Base-by-base conservation (phyloP, 202 grass and related monocot genomes). In the Setaria viridis region DNA sequence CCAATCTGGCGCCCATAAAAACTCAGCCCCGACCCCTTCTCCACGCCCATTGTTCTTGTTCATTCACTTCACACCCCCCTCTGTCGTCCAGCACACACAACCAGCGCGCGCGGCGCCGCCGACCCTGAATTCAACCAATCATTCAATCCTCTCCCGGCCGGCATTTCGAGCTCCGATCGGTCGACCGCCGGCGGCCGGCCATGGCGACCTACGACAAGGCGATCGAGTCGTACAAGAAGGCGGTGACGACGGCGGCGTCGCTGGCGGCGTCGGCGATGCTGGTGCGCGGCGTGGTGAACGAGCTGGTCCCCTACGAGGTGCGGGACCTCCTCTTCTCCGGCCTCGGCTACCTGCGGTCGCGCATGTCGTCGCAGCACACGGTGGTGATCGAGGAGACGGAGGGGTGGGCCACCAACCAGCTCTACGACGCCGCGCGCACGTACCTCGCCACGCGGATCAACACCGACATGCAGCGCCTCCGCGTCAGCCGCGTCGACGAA, bases 391-490 rank as follows among this genome's bases (percentile, higher is more conserved):
- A 95, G 68, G 89, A 93, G 83, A 89, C 77, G 0, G 95, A 98
- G 63, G 91, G 91, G 2, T 93, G 86, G 78, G 55, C 87, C 0
- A 86, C 48, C 74, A 98, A 98, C 88, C 91, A 95, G 78, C 80
- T 98, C 62, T 95, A 90, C 60, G 92, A 95, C n/a, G 95, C 92
- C 43, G 91, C 78, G 37, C 81, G 84, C 8, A 71, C 86, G 39
- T 97, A 97, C 82, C 88, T 97, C 0, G 88, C 94, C 12, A 89
- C 90, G 17, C 84, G 88, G 74, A 94, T 98, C 87, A 85, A 90
- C 89, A 88, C 84, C 54, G 79, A 86, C 89, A 90, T 93, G 95
- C 87, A 80, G 85, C 83, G 92, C 81, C 85, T 98, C 55, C 87
- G 87, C 59, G 92, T 95, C 48, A 93, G 91, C 89, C 83, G 90